Evolutionary conservation across 192 early-diverging fungal genomes (phyloP).

Genomic region (Linderina pennispora): DNA sequence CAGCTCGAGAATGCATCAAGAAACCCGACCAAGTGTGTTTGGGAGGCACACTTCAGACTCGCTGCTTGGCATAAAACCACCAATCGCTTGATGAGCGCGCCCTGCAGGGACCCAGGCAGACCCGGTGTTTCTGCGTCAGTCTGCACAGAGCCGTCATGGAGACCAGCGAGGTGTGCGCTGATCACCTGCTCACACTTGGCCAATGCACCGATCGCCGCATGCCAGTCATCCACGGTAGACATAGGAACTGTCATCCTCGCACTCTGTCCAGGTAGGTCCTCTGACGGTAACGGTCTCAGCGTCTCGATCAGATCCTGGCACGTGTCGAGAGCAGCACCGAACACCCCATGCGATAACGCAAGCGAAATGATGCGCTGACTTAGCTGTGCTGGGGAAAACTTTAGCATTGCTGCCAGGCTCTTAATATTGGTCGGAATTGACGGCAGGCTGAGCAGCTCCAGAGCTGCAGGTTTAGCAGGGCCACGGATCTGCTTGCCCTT

Average conservation of each 20-base stretch:
- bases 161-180: constrained; percentile 3
- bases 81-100: constrained; percentile 15
- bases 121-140: neutral
- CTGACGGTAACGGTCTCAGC: constrained; percentile 1
- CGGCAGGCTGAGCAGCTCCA: constrained; percentile 11
- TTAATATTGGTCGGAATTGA: constrained; percentile 13
- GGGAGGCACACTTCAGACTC: constrained; percentile 12
- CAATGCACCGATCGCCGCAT: constrained; percentile 9
- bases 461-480: too few relatives aligned
- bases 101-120: constrained; percentile 8
- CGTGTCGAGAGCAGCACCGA: constrained; percentile 25
- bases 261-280: too few relatives aligned
- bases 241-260: neutral
- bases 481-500: constrained; percentile 1
- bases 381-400: constrained; percentile 17
- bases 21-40: constrained; percentile 11
- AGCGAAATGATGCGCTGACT: constrained; percentile 4
- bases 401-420: constrained; percentile 25
- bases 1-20: constrained; percentile 32
- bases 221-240: constrained; percentile 6
- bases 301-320: constrained; percentile 19
- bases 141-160: too few relatives aligned
- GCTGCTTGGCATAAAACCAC: constrained; percentile 14
- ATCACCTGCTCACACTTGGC: constrained; percentile 21
- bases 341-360: constrained; percentile 8